These are phyloP conservation scores for Hygrophoropsis aurantiaca DNA, from an alignment of 768 basidiomycete genomes.

Conservation along the genomic window DNA sequence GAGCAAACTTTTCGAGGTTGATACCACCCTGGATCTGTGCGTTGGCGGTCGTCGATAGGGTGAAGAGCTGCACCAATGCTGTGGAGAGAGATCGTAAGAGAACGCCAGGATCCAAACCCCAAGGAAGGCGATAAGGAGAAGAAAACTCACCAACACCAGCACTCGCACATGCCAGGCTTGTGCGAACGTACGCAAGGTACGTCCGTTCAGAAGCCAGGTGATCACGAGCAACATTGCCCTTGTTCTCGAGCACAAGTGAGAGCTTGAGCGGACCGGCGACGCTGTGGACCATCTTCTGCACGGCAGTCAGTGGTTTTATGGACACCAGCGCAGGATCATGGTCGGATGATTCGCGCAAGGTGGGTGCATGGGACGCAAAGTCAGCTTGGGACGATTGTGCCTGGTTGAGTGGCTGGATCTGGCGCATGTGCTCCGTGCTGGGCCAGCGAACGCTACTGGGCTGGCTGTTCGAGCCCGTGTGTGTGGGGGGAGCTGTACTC, in stretches of 20 bases:
- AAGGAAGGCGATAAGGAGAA: not conserved
- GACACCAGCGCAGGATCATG: not conserved
- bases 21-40: not conserved
- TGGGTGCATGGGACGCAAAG: not conserved
- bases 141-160: conserved; percentile 55
- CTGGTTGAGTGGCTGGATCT: conserved; percentile 19
- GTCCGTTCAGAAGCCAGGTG: conserved; percentile 65
- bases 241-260: conserved; percentile 48
- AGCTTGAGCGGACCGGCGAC: conserved; percentile 13
- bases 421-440: conserved; percentile 15
- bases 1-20: conserved; percentile 34
- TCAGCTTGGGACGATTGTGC: conserved; percentile 8
- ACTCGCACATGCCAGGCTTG: conserved; percentile 57
- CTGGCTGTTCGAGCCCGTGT: no score
- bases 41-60: conserved; percentile 26
- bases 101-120: not conserved
- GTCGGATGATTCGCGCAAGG: not conserved
- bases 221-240: conserved; percentile 62
- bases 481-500: no score
- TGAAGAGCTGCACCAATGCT: conserved; percentile 61
- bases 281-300: conserved; percentile 2
- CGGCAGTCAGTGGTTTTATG: not conserved
- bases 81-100: not conserved
- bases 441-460: conserved; percentile 1
- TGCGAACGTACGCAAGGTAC: conserved; percentile 64